These are phyloP conservation scores for Antitrichia curtipendula DNA, from an alignment of 225 moss, liverwort and hornwort species.

Conservation along the genomic window DNA sequence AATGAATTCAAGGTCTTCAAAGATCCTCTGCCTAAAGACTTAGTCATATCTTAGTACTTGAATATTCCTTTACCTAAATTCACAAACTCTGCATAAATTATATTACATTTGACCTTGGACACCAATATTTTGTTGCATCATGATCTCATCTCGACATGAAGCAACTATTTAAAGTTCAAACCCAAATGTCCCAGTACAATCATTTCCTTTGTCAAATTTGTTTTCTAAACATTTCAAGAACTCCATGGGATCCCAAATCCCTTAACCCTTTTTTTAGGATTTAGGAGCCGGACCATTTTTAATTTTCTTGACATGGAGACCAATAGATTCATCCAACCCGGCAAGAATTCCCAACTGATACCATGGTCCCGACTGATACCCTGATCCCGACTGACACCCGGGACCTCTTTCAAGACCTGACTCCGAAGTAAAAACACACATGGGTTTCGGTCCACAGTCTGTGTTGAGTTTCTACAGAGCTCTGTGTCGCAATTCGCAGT, in stretches of 20 bases:
- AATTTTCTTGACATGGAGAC: not conserved
- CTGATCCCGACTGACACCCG: not conserved
- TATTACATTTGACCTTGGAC: not conserved
- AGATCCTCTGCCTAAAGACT: accelerated
- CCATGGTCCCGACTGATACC: not conserved
- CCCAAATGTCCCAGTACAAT: not conserved
- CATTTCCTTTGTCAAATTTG: not conserved
- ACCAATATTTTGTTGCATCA: not conserved
- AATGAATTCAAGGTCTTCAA: not conserved
- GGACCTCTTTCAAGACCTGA: not conserved
- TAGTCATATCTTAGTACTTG: not conserved
- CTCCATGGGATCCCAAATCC: too few species aligned
- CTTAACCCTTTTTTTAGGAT: not conserved
- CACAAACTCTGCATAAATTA: not conserved
- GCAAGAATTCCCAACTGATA: not conserved
- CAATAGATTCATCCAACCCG: not conserved
- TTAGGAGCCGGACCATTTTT: too few species aligned
- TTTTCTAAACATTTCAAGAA: not conserved
- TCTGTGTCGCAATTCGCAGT: too few species aligned
- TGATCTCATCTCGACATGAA: accelerated
- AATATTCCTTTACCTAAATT: not conserved
- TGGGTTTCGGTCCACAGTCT: not conserved
- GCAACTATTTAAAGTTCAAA: not conserved
- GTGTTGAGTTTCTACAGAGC: not conserved
- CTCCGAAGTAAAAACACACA: not conserved